Conservation (phyloP, 177 flowering plant species). For the Vitis hybrid region DNA sequence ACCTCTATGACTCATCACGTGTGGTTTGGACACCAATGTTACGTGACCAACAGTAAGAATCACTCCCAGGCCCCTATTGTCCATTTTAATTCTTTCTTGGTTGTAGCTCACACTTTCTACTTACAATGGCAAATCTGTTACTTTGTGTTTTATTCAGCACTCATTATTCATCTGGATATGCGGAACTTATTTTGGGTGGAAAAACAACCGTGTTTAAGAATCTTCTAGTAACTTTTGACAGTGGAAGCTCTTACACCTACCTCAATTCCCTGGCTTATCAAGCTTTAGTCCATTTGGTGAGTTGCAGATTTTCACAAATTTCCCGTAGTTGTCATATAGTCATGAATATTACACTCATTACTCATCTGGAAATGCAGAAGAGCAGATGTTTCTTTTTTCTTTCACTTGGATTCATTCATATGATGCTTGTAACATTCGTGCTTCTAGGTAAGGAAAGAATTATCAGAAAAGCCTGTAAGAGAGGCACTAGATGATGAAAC, state of each 20-base stretch:
- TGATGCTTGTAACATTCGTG: no score
- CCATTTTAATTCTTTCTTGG: background rate
- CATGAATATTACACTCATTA: no score
- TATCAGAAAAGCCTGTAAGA: slow-evolving; percentile 50
- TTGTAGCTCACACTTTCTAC: background rate
- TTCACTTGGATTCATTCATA: no score
- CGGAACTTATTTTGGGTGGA: slow-evolving; percentile 58
- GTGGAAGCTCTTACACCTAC: slow-evolving; percentile 91
- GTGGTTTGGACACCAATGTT: slow-evolving; percentile 77
- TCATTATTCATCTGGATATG: slow-evolving; percentile 75
- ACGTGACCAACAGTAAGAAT: slow-evolving; percentile 30
- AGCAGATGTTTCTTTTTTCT: no score
- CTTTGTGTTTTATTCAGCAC: slow-evolving; percentile 36
- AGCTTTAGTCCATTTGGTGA: slow-evolving; percentile 47
- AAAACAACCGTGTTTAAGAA: slow-evolving; percentile 43
- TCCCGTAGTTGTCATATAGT: no score
- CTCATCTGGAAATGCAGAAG: no score
- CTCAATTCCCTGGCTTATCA: slow-evolving; percentile 60
- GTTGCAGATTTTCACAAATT: slow-evolving; percentile 13
- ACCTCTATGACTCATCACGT: slow-evolving; percentile 54
- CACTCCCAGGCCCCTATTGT: background rate
- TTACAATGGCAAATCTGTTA: background rate
- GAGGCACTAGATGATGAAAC: slow-evolving; percentile 57
- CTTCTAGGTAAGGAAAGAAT: slow-evolving; percentile 53
- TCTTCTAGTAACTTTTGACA: slow-evolving; percentile 68